Evolutionary conservation across 345 rosid species (phyloP), one percentile per base, ranked within the genome.

Genomic region (Rubroshorea leprosula): DNA sequence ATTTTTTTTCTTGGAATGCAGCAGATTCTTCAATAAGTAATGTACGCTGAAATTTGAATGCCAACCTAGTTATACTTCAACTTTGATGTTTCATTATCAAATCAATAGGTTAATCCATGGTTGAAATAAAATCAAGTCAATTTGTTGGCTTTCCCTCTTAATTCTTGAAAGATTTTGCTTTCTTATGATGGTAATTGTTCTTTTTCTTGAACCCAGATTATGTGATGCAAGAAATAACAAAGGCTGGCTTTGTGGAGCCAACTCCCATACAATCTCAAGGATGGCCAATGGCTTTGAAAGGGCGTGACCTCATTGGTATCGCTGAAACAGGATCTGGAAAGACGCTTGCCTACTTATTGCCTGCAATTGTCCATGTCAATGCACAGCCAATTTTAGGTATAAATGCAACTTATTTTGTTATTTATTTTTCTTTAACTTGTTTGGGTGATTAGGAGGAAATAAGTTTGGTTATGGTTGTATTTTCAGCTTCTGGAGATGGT

Each of bases 281-380:
- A n/a, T 94, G 97, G 99, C 99, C 99, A 60, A 94, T 94, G 99
- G 99, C 99, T 27, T 78, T 90, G 71, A 90, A 75, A 65, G 99
- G 99, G 9, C 94, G 99, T 61, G 99, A 90, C 73, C 95, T 90
- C 31, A 80, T 90, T 23, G 99, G 99, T 61, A 94, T 90, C 70
- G 99, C 97, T 49, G 99, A 90, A 80, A 94, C 99, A 14, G 99
- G 99, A 9, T 90, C 97, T 7, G 99, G 99, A 53, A 94, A 90
- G 84, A 94, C 99, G 31, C 78, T 94, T 54, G 91, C 99, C 5
- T 90, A 90, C 61, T 77, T 94, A 19, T 76, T 94, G 65, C 97
- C 99, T 51, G 95, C 99, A n/a, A 94, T 94, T 63, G 95, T 94
- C 69, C 97, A 94, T 76, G 97, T 94, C 22, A 90, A 94, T 66